A percentile compares a stretch with the other conserved stretches of the same genome.
These are phyloP conservation scores for Neobulgaria alba DNA, from an alignment of 2,329 filamentous ascomycete genomes.

Conservation along the genomic window DNA sequence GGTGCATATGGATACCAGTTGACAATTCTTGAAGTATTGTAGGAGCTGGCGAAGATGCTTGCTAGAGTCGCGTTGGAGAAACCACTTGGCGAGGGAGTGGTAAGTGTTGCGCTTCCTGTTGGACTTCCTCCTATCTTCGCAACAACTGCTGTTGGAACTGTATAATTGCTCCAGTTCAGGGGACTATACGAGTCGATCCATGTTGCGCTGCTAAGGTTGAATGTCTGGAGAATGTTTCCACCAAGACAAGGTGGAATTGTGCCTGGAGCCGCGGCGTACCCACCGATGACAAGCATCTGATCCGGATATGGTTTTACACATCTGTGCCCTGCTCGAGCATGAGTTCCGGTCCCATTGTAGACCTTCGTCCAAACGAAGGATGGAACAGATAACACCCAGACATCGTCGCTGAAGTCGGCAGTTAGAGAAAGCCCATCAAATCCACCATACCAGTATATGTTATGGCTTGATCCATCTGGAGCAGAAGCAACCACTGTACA, in stretches of 20 bases:
- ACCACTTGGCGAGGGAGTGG: slow-evolving; percentile 48
- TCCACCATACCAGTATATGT: slow-evolving; percentile 72
- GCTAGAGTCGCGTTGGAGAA: slow-evolving; percentile 44
- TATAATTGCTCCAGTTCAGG: slow-evolving; percentile 53
- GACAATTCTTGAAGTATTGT: slow-evolving; percentile 47
- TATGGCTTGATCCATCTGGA: slow-evolving; percentile 64
- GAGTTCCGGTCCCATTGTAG: slow-evolving; percentile 39
- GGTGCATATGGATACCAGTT: slow-evolving; percentile 51
- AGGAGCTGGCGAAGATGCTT: slow-evolving; percentile 45
- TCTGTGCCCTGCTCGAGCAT: slow-evolving; percentile 56
- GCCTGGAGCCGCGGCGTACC: slow-evolving; percentile 40
- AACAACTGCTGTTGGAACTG: slow-evolving; percentile 52
- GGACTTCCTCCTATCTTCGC: slow-evolving; percentile 51
- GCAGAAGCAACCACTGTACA: slow-evolving; percentile 62
- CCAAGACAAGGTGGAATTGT: slow-evolving; percentile 36
- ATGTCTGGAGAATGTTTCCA: slow-evolving; percentile 50
- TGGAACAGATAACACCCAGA: slow-evolving; percentile 66
- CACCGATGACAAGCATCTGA: slow-evolving; percentile 63
- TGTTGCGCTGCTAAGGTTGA: slow-evolving; percentile 59
- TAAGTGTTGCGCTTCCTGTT: slow-evolving; percentile 55
- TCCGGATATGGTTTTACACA: slow-evolving; percentile 63
- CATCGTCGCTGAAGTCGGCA: slow-evolving; percentile 55
- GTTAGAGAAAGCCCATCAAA: slow-evolving; percentile 45
- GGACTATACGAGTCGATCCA: slow-evolving; percentile 69
- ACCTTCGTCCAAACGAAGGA: slow-evolving; percentile 66